Percentiles rank a stretch among this genome's conserved stretches.
phyloP scores from a whole-genome alignment of 768 basidiomycete genomes.

The Tulasnella sp. region DNA sequence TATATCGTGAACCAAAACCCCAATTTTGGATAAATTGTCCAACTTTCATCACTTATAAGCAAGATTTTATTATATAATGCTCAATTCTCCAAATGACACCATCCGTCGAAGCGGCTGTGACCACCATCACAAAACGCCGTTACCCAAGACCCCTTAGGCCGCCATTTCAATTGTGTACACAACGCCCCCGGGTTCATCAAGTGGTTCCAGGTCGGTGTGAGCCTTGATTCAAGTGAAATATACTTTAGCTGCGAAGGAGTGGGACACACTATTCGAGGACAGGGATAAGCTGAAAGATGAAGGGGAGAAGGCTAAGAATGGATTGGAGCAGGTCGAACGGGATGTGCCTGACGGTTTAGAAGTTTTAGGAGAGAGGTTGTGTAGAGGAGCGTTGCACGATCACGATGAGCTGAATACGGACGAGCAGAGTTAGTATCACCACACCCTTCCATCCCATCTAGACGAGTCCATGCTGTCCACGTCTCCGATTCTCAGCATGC shows the following conservation, averaged over 20 bases:
- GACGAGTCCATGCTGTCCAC: slow-evolving; percentile 6
- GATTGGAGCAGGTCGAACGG: not conserved
- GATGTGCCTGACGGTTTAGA: slow-evolving; percentile 9
- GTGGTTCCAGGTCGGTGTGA: not conserved
- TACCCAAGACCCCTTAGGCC: not conserved
- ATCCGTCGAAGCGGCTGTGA: no score
- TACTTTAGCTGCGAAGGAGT: slow-evolving; percentile 3
- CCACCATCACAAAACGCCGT: no score
- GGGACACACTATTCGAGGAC: slow-evolving; percentile 1
- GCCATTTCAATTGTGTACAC: no score
- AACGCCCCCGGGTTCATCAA: no score
- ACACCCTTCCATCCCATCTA: not conserved
- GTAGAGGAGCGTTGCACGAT: not conserved
- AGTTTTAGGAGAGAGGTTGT: slow-evolving; percentile 1
- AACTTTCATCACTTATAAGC: no score
- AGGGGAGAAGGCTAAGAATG: no score
- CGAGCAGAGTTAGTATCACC: not conserved
- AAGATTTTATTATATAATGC: no score
- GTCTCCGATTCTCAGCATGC: not conserved
- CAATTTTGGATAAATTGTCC: no score
- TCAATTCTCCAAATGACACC: no score
- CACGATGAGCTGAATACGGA: not conserved
- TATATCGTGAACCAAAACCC: no score
- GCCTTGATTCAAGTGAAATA: not conserved
- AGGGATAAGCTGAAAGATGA: not conserved